These are phyloP conservation scores for Yamadazyma siamensis DNA, from an alignment of 1,139 yeast genomes.

Conservation along the genomic window DNA sequence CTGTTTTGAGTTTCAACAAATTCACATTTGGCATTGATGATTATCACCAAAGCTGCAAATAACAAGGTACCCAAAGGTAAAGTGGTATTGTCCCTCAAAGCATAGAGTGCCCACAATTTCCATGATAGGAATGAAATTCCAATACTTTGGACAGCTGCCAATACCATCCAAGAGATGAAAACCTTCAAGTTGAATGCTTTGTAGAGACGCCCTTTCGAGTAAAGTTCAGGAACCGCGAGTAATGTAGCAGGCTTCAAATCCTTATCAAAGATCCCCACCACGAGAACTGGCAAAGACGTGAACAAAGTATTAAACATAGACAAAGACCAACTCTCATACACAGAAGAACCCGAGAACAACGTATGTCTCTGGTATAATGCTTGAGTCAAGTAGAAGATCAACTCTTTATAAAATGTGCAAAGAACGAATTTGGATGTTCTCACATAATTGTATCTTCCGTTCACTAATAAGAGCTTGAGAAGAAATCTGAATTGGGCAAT, in stretches of 20 bases:
- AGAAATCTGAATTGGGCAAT: constrained; percentile 91
- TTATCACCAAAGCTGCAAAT: constrained; percentile 66
- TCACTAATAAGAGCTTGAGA: constrained; percentile 79
- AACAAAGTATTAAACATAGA: constrained; percentile 96
- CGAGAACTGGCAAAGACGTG: constrained; percentile 86
- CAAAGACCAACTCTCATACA: constrained; percentile 93
- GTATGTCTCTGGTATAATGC: constrained; percentile 83
- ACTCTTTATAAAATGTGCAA: constrained; percentile 93
- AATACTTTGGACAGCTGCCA: constrained; percentile 74
- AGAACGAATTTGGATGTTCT: constrained; percentile 89
- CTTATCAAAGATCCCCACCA: constrained; percentile 93
- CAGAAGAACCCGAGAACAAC: constrained; percentile 86
- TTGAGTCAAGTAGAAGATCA: constrained; percentile 85
- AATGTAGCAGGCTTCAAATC: constrained; percentile 87
- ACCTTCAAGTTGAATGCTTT: constrained; percentile 69
- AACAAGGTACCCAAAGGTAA: constrained; percentile 78
- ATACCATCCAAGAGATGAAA: constrained; percentile 74
- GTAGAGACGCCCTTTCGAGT: constrained; percentile 71
- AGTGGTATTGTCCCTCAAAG: constrained; percentile 67
- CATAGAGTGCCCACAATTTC: constrained; percentile 64
- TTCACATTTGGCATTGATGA: constrained; percentile 77
- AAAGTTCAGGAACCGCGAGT: constrained; percentile 88
- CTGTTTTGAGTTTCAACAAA: constrained; percentile 82
- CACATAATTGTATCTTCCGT: constrained; percentile 93
- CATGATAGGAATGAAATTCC: constrained; percentile 66